Base-by-base conservation (phyloP, 192 early-diverging fungal genomes). In the Coemansia sp. region DNA sequence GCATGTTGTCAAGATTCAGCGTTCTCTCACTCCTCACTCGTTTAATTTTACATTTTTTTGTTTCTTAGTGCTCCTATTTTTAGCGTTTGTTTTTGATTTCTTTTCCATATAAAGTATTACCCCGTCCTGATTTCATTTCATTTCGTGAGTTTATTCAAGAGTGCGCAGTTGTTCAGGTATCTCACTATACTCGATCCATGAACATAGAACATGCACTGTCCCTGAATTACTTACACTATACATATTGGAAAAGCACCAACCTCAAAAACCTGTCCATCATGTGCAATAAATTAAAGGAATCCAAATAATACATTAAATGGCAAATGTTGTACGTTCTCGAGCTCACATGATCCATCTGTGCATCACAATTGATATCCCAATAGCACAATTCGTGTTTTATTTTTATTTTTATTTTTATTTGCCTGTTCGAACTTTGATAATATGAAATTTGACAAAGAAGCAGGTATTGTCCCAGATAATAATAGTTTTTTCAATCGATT, bases 111-210 rank as follows among this genome's bases (percentile, higher is more conserved):
- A 7, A 28, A 21, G 4, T 57, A 28, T 67, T 20, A 53, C 46
- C 53, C 28, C 15, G 13, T 53, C 34, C 25, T 28, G 25, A 43
- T 43, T 42, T 15, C 8, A 34, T 34, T 34, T 34, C 33, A 34
- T 34, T 34, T 34, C 33, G 8, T 8, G 33, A 8, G 33, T 34
- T 16, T 25, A 43, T 28, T 13, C 39, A 29, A 60, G 59, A 43
- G 39, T 55, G 18, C 51, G 53, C 63, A 39, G 59, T 65, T 63
- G 57, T 63, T 64, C 64, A 61, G 56, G 61, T 59, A 18, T 5
- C 18, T 58, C 59, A 65, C 63, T 71, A 53, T 59, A 65, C 63
- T 42, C 34, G 48, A 34, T 15, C 34, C 25, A 9, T 7, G 31
- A 43, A 57, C 18, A 64, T 40, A 4, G n/a, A 4, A 53, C 16